These are phyloP conservation scores for Candida qinlingensis DNA, from an alignment of 805 yeast species.

Conservation along the genomic window DNA sequence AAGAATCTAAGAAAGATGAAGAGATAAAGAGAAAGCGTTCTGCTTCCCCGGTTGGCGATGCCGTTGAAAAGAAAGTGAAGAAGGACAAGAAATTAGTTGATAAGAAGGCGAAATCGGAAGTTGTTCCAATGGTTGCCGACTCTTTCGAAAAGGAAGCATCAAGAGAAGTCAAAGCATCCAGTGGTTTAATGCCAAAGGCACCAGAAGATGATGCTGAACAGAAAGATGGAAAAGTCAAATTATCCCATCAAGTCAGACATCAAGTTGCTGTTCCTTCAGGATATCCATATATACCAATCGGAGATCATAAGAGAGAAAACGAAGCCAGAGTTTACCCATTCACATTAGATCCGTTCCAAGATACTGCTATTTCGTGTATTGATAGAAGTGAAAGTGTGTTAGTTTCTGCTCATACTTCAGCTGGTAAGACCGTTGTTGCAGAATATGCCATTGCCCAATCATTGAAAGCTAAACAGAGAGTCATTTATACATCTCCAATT, in stretches of 20 bases:
- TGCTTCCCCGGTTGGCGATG: slow-evolving; percentile 15
- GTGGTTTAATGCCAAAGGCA: slow-evolving; percentile 51
- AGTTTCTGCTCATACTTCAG: slow-evolving; percentile 97
- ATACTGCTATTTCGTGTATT: slow-evolving; percentile 92
- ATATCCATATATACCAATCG: slow-evolving; percentile 82
- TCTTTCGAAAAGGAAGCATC: slow-evolving; percentile 85
- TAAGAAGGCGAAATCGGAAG: slow-evolving; percentile 39
- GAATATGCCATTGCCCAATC: slow-evolving; percentile 96
- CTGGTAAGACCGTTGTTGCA: slow-evolving; percentile 98
- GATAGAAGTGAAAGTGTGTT: slow-evolving; percentile 91
- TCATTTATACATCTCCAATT: slow-evolving; percentile 94
- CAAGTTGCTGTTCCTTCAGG: slow-evolving; percentile 96
- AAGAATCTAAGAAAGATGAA: slow-evolving; percentile 9
- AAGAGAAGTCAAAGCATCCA: slow-evolving; percentile 79
- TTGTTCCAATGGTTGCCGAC: slow-evolving; percentile 77
- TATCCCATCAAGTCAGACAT: slow-evolving; percentile 93
- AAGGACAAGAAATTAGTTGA: slow-evolving; percentile 28
- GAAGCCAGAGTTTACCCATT: slow-evolving; percentile 93
- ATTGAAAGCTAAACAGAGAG: slow-evolving; percentile 91
- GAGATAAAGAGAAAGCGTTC: slow-evolving; percentile 21
- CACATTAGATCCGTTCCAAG: slow-evolving; percentile 94
- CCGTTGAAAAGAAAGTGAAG: slow-evolving; percentile 14
- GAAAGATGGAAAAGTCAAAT: slow-evolving; percentile 51
- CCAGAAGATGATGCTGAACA: slow-evolving; percentile 23
- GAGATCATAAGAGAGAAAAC: slow-evolving; percentile 69